phyloP scores from a whole-genome alignment of 2,329 filamentous ascomycete genomes.

The Colletotrichum sp. region DNA sequence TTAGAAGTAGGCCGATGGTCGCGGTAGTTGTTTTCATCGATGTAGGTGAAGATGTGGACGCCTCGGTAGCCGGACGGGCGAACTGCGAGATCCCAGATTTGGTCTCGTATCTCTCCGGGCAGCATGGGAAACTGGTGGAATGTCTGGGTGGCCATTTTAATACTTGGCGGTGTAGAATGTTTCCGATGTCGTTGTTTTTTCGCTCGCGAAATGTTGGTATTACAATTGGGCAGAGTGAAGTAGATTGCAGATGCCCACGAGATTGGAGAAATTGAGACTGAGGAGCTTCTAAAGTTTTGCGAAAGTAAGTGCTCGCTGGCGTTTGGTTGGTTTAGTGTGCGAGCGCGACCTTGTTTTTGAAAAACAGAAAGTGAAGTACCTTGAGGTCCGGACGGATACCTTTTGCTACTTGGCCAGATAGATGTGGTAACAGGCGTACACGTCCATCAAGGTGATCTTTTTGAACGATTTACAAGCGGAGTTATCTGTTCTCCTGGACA shows the following conservation, averaged over 20 bases:
- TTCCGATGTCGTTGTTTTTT: rapidly evolving
- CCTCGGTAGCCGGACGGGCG: background rate
- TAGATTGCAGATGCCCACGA: background rate
- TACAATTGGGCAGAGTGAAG: background rate
- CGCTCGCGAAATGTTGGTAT: background rate
- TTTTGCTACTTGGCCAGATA: background rate
- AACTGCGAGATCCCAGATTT: background rate
- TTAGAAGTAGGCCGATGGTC: background rate
- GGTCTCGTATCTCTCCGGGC: background rate
- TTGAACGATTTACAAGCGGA: background rate
- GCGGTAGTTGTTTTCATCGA: rapidly evolving
- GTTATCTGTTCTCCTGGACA: background rate
- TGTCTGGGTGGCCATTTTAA: background rate
- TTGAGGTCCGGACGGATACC: background rate
- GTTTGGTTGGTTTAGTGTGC: background rate
- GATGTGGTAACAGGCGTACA: background rate
- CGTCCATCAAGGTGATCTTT: background rate
- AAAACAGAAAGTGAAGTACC: background rate
- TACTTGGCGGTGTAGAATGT: background rate
- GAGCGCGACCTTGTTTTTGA: background rate
- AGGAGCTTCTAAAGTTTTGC: background rate
- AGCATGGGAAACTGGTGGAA: background rate
- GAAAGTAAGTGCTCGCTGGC: background rate
- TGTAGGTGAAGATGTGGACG: background rate
- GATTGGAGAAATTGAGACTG: background rate